phyloP scores from a whole-genome alignment of 805 yeast species.

The Lipomyces yamadae region DNA sequence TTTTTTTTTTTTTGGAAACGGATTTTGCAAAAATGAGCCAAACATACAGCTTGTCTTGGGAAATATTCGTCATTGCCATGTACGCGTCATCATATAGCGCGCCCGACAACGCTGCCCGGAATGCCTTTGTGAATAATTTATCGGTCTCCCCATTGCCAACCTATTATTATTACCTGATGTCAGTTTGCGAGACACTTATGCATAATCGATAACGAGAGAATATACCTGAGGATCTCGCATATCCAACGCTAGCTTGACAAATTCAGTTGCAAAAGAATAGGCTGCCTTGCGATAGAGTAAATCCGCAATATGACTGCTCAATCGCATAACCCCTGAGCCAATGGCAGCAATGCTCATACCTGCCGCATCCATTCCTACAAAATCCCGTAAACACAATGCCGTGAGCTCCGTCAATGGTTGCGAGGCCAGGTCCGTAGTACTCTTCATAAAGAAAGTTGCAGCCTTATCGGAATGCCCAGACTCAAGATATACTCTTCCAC shows the following conservation, averaged over 20 bases:
- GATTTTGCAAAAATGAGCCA: neutral
- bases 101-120: slow-evolving; percentile 24
- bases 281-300: slow-evolving; percentile 46
- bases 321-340: slow-evolving; percentile 46
- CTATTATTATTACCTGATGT: neutral
- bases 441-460: slow-evolving; percentile 6
- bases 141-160: neutral
- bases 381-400: slow-evolving; percentile 11
- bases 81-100: slow-evolving; percentile 39
- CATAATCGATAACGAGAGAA: neutral
- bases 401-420: slow-evolving; percentile 3
- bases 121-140: slow-evolving; percentile 8
- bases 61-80: slow-evolving; percentile 23
- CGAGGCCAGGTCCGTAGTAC: slow-evolving; percentile 12
- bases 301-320: slow-evolving; percentile 49
- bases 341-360: slow-evolving; percentile 38
- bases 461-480: slow-evolving; percentile 14
- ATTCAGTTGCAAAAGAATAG: slow-evolving; percentile 48
- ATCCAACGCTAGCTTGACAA: slow-evolving; percentile 43
- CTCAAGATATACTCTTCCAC: slow-evolving; percentile 25
- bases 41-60: slow-evolving; percentile 12
- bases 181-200: neutral
- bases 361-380: neutral
- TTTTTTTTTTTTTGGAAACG: neutral
- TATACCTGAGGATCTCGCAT: neutral